Evolutionary conservation across 2,329 filamentous ascomycete species (phyloP), one percentile per base, ranked within the genome.

Genomic region (Xylariomycetidae sp.): DNA sequence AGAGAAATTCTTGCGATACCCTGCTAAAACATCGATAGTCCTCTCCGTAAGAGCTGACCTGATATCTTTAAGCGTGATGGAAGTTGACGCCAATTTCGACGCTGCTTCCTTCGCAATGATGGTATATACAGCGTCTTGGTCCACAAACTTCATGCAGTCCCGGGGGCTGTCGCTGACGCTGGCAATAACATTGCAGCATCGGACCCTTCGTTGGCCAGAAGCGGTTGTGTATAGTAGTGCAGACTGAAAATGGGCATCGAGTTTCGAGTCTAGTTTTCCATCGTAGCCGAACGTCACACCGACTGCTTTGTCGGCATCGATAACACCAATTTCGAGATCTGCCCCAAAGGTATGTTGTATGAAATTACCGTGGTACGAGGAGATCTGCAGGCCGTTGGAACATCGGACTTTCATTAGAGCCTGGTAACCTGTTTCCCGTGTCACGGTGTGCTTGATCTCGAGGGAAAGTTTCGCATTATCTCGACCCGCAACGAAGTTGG

Each of bases 401-500:
- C 92, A 98, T 42, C 92, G 84, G 37, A 98, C 90, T 69, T 98
- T 98, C 87, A 98, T 94, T 49, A 98, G 69, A 14, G 88, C 88
- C 62, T 96, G 90, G 66, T 87, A 97, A 15, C 92, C 92, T 29
- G 90, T 95, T 59, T 96, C 89, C 42, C 92, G 76, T 3, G 81
- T 88, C 18, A 96, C 79, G 1, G 86, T 80, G 53, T 96, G 90
- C 46, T 81, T 78, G 44, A 98, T 80, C 64, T 98, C 92, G 30
- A 83, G 76, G 3, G 82, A 83, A 25, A 98, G 66, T 64, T 90
- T 94, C 36, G 86, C 72, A 27, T 82, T 80, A 59, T 98, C 92
- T 23, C 92, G 79, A 6, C 85, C 85, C 6, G 84, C 80, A 38
- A 95, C 81, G 66, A 95, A 98, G 59, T 97, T 98, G 28, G 92